These are phyloP conservation scores for Metarhizium anisopliae DNA, from an alignment of 2,329 filamentous ascomycete genomes.

Conservation along the genomic window DNA sequence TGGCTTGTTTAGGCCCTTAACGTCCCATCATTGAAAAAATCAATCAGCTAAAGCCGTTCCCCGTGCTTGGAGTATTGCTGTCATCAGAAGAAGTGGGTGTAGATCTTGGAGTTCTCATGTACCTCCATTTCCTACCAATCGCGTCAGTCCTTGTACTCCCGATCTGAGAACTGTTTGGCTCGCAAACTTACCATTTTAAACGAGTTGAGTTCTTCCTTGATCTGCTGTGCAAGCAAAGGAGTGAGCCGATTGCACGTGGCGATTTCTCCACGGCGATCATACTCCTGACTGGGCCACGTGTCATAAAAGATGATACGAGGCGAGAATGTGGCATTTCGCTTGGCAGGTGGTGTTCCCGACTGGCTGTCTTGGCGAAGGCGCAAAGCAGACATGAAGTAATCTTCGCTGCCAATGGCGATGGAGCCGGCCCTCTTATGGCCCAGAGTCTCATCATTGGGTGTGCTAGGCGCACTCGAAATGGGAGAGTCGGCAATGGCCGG, in stretches of 20 bases:
- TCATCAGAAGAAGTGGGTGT: slow-evolving; percentile 98
- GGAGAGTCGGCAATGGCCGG: slow-evolving; percentile 67
- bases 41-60: slow-evolving; percentile 16
- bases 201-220: slow-evolving; percentile 97
- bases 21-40: slow-evolving; percentile 16
- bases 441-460: slow-evolving; percentile 68
- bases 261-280: slow-evolving; percentile 91
- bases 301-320: slow-evolving; percentile 92
- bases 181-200: slow-evolving; percentile 71
- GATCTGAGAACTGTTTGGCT: background rate
- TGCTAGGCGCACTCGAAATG: slow-evolving; percentile 77
- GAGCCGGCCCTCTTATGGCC: slow-evolving; percentile 59
- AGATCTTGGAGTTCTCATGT: slow-evolving; percentile 96
- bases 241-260: slow-evolving; percentile 97
- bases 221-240: slow-evolving; percentile 94
- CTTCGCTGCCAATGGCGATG: slow-evolving; percentile 69
- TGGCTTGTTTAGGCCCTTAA: slow-evolving; percentile 22
- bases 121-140: slow-evolving; percentile 89
- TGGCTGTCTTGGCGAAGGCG: slow-evolving; percentile 68
- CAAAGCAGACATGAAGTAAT: slow-evolving; percentile 78
- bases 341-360: slow-evolving; percentile 69
- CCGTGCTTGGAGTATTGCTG: slow-evolving; percentile 12
- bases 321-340: slow-evolving; percentile 68
- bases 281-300: slow-evolving; percentile 91
- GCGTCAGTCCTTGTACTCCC: slow-evolving; percentile 26